Evolutionary conservation across 2,329 filamentous ascomycete species (phyloP), one percentile per base, ranked within the genome.

Genomic region (Aspergillus fischeri): DNA sequence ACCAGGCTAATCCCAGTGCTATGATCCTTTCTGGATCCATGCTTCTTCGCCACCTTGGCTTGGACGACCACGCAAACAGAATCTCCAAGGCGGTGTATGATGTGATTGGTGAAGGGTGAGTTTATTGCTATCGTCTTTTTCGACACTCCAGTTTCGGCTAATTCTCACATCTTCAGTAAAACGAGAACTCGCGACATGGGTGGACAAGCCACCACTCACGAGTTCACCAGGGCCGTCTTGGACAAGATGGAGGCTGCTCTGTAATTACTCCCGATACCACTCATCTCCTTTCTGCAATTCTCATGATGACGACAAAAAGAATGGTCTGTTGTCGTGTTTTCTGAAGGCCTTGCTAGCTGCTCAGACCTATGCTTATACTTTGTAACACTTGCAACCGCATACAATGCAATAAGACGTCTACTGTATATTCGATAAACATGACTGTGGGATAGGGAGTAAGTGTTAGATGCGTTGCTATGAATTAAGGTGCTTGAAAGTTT

Each of bases 51-150:
- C 94, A 99, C 81, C 85, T 99, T 65, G 94, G 94, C 68, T 89
- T 99, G 52, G 93, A 99, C 74, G 92, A 97, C 77, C 94, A 99
- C 77, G 94, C 94, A 72, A 97, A 97, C 86, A 88, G 94, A 75
- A 96, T 97, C 79, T 95, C 91, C 77, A 93, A 93, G 73, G 80
- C 79, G 32, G 85, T 89, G 49, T 88, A 89, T 73, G 85, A 86
- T 74, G 86, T 88, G 58, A 97, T 99, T 74, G 88, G 89, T 67
- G 91, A 97, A 73, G 92, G 91, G 90, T 94, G 81, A 80, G 88
- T 82, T 9, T 14, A 28, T 28, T 35, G 25, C 3, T 41, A 27
- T 24, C 29, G 7, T 25, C 9, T 20, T 24, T 20, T 47, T 49
- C 41, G 25, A 35, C 50, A 51, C 38, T 32, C 35, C 20, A 32